Percentiles rank a stretch among this genome's conserved stretches.
phyloP scores from a whole-genome alignment of 495 filamentous ascomycete genomes.

The Hypoxylon lienhwacheense region DNA sequence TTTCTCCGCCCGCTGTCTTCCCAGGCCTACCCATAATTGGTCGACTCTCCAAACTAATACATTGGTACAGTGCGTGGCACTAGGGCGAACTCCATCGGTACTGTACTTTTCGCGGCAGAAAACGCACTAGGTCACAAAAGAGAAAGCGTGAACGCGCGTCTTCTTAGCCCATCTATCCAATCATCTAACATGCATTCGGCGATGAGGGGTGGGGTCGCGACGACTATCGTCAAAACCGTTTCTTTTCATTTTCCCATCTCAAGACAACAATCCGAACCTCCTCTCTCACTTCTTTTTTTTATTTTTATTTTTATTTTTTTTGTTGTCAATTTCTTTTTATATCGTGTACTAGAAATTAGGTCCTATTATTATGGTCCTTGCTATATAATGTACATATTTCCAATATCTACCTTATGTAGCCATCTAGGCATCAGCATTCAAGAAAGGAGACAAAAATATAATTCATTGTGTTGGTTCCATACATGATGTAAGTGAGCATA shows the following conservation, averaged over 20 bases:
- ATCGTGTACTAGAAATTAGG: too few species aligned
- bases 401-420: too few species aligned
- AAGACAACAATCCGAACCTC: background rate
- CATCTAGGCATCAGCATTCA: too few species aligned
- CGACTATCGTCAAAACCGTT: slow-evolving; percentile 19
- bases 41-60: slow-evolving; percentile 1
- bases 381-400: too few species aligned
- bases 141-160: slow-evolving; percentile 37
- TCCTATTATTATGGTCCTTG: too few species aligned
- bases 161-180: slow-evolving; percentile 14
- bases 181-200: slow-evolving; percentile 24
- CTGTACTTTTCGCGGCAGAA: slow-evolving; percentile 35
- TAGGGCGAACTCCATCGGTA: slow-evolving; percentile 13
- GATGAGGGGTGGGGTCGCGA: slow-evolving; percentile 21
- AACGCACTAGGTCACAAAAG: slow-evolving; percentile 31
- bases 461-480: too few species aligned
- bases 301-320: too few species aligned
- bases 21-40: slow-evolving; percentile 19
- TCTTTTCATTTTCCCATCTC: slow-evolving; percentile 5
- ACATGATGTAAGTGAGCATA: background rate
- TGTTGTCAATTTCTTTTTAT: too few species aligned
- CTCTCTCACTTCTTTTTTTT: background rate
- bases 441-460: too few species aligned
- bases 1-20: slow-evolving; percentile 26
- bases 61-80: slow-evolving; percentile 15